Base-by-base conservation (phyloP, 164 flowering plant genomes). In the Stephania cephalantha region DNA sequence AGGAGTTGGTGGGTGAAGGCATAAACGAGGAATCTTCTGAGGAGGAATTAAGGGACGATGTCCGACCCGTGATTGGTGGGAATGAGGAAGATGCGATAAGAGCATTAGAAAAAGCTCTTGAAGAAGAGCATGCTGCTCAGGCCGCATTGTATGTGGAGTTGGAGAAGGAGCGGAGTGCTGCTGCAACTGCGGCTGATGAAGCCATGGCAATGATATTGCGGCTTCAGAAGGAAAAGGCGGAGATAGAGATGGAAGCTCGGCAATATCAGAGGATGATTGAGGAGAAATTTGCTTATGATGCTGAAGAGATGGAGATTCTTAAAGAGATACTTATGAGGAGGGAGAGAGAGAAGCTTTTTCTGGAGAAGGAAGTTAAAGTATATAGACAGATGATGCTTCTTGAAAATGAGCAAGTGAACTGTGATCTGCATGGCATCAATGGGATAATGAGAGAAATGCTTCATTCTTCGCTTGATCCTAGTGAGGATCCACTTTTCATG, bases 201-300 rank as follows among this genome's bases (percentile, higher is more conserved):
- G 92, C 99, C 66, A 89, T 93, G 99, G 89, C 92, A 7, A 95
- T 95, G 99, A 95, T 95, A 71, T 78, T 85, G 75, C 97, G 98
- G 30, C 84, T 95, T 20, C 98, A 93, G 78, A 86, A 89, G 87
- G 99, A 95, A 81, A 93, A 93, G 84, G 99, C 99, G 72, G 77
- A 86, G 3, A 79, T 88, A 58, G 93, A 90, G 82, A 90, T 95
- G 96, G 96, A 91, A 77, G 90, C 94, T 73, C 86, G 90, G 80
- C 98, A 95, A 71, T 93, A 85, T 79, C 91, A 88, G 73, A 90
- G 97, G 83, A 85, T 89, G 80, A 81, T 90, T 71, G 99, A 93
- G 81, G 97, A 90, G 77, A 95, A 93, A 72, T 86, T 85, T 76
- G 87, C 88, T 70, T 95, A 87, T 82, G 99, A 95, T 83, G 90